Evolutionary conservation across 176 grass and related monocot genomes (phyloP).

Genomic region (Carex parvula): DNA sequence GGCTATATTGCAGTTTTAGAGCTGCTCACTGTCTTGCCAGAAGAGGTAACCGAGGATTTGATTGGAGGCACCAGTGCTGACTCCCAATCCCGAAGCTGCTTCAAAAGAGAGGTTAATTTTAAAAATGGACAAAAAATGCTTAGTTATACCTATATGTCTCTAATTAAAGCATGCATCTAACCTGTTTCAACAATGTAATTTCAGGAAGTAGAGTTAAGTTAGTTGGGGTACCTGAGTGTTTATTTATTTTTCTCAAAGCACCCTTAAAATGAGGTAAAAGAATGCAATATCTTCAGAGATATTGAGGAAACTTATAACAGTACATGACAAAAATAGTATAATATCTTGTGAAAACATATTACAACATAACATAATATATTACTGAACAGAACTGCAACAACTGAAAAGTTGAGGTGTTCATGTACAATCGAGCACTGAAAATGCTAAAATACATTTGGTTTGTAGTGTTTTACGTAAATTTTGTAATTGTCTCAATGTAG

Average conservation of each 20-base stretch:
- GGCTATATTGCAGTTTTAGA: slow-evolving; percentile 57
- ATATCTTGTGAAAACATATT: background rate
- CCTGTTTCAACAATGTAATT: background rate
- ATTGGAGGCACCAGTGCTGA: slow-evolving; percentile 48
- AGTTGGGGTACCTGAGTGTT: background rate
- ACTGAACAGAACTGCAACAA: background rate
- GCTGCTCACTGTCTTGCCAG: slow-evolving; percentile 82
- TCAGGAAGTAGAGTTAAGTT: background rate
- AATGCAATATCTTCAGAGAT: background rate
- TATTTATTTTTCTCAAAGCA: background rate
- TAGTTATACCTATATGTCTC: background rate
- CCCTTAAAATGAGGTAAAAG: background rate
- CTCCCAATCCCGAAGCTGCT: slow-evolving; percentile 47
- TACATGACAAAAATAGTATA: background rate
- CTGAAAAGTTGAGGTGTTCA: background rate
- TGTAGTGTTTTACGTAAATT: background rate
- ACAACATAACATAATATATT: background rate
- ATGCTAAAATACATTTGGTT: background rate
- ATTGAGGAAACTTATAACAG: background rate
- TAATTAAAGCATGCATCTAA: background rate
- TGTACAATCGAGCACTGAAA: background rate
- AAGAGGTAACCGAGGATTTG: slow-evolving; percentile 75
- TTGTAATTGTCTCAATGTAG: slow-evolving; percentile 29
- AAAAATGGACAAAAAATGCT: background rate
- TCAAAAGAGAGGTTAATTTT: slow-evolving; percentile 55